Base-by-base conservation (phyloP, 768 basidiomycete species). In the Mycena crocata region DNA sequence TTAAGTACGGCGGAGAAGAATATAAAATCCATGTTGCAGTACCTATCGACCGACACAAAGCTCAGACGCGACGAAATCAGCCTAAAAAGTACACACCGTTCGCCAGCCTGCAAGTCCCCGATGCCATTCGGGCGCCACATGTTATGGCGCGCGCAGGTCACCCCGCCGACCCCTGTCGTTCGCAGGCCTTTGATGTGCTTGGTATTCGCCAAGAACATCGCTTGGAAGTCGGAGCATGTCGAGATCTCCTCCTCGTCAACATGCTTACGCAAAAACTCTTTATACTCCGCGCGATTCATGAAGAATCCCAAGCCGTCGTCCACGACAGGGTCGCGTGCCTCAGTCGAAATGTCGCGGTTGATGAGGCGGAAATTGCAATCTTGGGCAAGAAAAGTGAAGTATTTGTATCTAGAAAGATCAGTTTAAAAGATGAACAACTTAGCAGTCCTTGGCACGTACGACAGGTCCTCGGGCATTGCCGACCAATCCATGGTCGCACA, bases 101-200 rank as follows among this genome's bases (percentile, higher is more conserved):
- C 71, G 5, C 72, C 72, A 17, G 50, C 45, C 45, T 73, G 72
- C 23, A 73, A 44, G 34, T 73, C 68, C 5, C 70, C 71, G 23
- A 73, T 59, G 2, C 70, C 63, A 24, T 57, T 60, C 19, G 69
- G 32, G 10, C 40, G 34, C 37, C 59, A 55, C 31, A 67, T n/a
- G 30, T 66, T 56, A 37, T 67, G 66, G 15, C 40, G 61, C 12
- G 62, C 51, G n/a, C 72, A 71, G 14, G 46, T 52, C 15, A 62
- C 56, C 2, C 45, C 44, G 17, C 45, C 69, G 0, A 70, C 30
- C 3, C n/a, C 69, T 9, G 66, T 64, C 19, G 42, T 31, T 19
- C 35, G 51, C 5, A 70, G 37, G 8, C 65, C 66, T 26, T 34
- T 70, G 0, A 56, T 24, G 15, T 39, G 39, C 45, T 64, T 64